A percentile compares a stretch with the other conserved stretches of the same genome.
These are phyloP conservation scores for Bruguiera sexangula DNA, from an alignment of 345 rosid genomes.

Conservation along the genomic window DNA sequence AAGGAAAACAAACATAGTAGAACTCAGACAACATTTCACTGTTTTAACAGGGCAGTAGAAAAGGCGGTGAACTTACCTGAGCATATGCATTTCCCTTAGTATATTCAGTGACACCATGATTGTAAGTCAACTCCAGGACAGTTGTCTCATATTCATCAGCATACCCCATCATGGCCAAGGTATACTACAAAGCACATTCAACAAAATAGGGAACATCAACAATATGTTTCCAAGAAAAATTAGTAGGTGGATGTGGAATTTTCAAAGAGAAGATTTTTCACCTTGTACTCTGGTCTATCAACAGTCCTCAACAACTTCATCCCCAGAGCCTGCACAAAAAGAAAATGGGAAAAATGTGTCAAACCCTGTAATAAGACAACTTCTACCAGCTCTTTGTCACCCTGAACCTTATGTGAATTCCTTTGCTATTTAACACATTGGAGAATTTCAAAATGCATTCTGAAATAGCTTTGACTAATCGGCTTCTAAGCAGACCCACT, in stretches of 20 bases:
- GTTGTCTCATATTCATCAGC: conserved; percentile 77
- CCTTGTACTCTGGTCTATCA: conserved; percentile 83
- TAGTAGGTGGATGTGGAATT: background rate
- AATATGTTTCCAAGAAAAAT: background rate
- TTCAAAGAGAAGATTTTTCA: conserved; percentile 16
- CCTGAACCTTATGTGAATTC: no score
- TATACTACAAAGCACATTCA: conserved; percentile 44
- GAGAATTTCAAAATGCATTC: no score
- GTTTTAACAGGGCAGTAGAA: background rate
- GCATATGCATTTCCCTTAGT: conserved; percentile 92
- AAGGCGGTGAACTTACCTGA: conserved; percentile 44
- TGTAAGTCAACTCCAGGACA: conserved; percentile 79
- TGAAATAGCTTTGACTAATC: no score
- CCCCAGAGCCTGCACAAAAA: conserved; percentile 66
- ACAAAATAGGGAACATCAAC: background rate
- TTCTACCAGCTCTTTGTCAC: background rate
- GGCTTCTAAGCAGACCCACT: no score
- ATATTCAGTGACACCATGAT: conserved; percentile 83
- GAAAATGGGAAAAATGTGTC: background rate
- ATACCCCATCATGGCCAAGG: conserved; percentile 85
- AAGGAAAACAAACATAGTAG: background rate
- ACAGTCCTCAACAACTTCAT: conserved; percentile 68
- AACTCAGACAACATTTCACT: background rate
- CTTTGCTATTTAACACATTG: no score
- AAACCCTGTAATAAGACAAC: background rate